Evolutionary conservation across 2,329 filamentous ascomycete species (phyloP), one percentile per base, ranked within the genome.

Genomic region (Aspergillus pseudoglaucus): DNA sequence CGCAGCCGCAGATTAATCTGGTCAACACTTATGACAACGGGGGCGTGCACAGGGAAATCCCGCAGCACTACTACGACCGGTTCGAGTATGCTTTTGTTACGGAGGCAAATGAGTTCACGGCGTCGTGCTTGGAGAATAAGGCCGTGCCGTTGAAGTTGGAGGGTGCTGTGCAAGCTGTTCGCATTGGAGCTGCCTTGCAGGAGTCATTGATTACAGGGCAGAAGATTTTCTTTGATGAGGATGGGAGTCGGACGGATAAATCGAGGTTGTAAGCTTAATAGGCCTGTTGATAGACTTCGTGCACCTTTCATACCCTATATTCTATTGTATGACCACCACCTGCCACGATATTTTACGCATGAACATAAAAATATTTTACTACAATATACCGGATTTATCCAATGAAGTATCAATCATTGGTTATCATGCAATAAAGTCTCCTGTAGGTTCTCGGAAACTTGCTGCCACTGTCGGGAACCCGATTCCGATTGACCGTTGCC

Each of bases 51-150:
- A 72, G 79, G 18, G 80, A 85, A 65, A 78, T 85, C 18, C 80
- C 81, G 0, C 71, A 75, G 52, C 74, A 79, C 53, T 86, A 85
- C 63, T 86, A 82, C 60, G 82, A 79, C 44, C 70, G 82, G 1
- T 86, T 86, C 57, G 74, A 81, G 61, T 69, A 79, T 40, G 82
- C 83, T 0, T 86, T 86, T 59, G 77, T 83, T 17, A 78, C 71
- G 1, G 82, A 86, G 68, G 78, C 79, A 4, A 79, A 82, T 49
- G 81, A 85, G 67, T 86, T 85, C 54, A 80, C 80, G 0, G 77
- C 75, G 8, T 72, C 70, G 23, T 78, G 79, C 46, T 61, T 86
- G 48, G 80, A 85, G 53, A 63, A 78, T 51, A 77, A 64, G 25
- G 61, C 69, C 20, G 63, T 82, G 46, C 81, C 82, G 0, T 68